A percentile compares a stretch with the other conserved stretches of the same genome.
phyloP scores from a whole-genome alignment of 257 asterid genomes.

The Penstemon davidsonii region DNA sequence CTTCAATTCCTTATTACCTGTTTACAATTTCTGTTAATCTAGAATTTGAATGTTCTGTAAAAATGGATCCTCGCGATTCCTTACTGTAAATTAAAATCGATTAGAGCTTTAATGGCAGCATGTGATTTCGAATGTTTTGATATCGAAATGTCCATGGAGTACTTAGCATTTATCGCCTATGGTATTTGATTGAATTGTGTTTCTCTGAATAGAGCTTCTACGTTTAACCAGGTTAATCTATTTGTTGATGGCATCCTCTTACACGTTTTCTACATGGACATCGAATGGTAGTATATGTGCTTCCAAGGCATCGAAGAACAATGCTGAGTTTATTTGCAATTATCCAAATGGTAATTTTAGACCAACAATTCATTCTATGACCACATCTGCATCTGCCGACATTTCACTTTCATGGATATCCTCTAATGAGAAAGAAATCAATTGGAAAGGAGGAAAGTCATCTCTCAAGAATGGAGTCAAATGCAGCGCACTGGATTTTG shows the following conservation, averaged over 20 bases:
- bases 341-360: conserved; percentile 17
- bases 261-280: conserved; percentile 40
- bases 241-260: conserved; percentile 45
- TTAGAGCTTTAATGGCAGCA: too few relatives aligned
- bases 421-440: conserved; percentile 25
- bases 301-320: conserved; percentile 28
- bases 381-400: conserved; percentile 28
- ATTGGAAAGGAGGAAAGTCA: conserved; percentile 24
- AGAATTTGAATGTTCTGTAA: too few relatives aligned
- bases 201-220: too few relatives aligned
- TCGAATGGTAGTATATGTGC: conserved; percentile 26
- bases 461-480: conserved; percentile 28
- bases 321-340: conserved; percentile 30
- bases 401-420: conserved; percentile 23
- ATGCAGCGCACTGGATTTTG: conserved; percentile 58
- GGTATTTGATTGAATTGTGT: too few relatives aligned
- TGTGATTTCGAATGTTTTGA: too few relatives aligned
- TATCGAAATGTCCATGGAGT: too few relatives aligned
- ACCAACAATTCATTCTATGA: conserved; percentile 21
- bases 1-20: too few relatives aligned
- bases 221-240: conserved; percentile 27
- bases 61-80: too few relatives aligned
- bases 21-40: too few relatives aligned
- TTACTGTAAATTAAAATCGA: too few relatives aligned
- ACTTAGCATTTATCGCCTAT: too few relatives aligned